A percentile compares a stretch with the other conserved stretches of the same genome.
Evolutionary conservation across 257 asterid genomes (phyloP).

Genomic region (Plantago elongata): DNA sequence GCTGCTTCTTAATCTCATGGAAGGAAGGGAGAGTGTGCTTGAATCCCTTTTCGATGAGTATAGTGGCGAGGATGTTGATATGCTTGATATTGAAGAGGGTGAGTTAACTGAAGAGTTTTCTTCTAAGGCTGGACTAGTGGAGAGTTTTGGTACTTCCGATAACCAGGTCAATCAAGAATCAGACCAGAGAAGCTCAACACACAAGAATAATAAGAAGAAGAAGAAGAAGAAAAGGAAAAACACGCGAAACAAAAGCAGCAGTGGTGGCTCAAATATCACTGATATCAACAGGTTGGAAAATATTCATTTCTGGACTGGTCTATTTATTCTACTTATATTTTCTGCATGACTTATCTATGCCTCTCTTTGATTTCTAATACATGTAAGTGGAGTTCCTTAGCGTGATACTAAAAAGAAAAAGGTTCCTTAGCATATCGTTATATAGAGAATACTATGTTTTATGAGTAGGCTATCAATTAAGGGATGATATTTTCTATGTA

Average conservation of each 20-base stretch:
- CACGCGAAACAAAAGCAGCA: constrained; percentile 47
- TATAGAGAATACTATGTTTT: too few species aligned
- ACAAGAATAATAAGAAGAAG: constrained; percentile 51
- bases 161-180: constrained; percentile 33
- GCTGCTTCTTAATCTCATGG: constrained; percentile 33
- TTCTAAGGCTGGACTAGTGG: constrained; percentile 38
- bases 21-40: constrained; percentile 48
- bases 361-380: too few species aligned
- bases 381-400: too few species aligned
- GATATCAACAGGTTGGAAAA: constrained; percentile 53
- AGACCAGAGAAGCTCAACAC: constrained; percentile 25
- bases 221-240: constrained; percentile 57
- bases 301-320: constrained; percentile 7
- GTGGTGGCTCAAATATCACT: constrained; percentile 39
- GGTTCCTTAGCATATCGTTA: too few species aligned
- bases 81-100: constrained; percentile 85
- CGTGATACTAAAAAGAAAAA: too few species aligned
- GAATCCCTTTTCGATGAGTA: constrained; percentile 55
- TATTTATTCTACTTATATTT: background rate
- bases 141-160: constrained; percentile 28
- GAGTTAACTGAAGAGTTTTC: constrained; percentile 48
- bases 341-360: too few species aligned
- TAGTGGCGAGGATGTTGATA: constrained; percentile 49
- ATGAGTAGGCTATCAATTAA: too few species aligned
- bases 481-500: background rate